A percentile compares a stretch with the other conserved stretches of the same genome.
Conservation (phyloP, 306 rosid species). For the Bauhinia variegata region DNA sequence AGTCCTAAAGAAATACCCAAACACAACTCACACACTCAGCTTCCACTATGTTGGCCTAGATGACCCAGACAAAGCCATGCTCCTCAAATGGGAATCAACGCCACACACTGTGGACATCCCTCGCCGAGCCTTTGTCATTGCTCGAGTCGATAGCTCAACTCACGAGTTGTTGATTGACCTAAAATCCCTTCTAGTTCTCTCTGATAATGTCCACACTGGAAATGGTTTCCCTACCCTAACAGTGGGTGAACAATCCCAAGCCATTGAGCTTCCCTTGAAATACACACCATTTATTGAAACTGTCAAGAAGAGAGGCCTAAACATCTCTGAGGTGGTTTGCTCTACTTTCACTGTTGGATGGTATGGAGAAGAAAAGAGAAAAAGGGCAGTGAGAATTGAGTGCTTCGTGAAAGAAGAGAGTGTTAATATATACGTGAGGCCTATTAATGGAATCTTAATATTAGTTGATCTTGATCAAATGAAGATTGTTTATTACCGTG, state of each 20-base stretch:
- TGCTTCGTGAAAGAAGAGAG: conserved; percentile 31
- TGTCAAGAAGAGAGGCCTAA: conserved; percentile 43
- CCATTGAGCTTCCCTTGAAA: conserved; percentile 24
- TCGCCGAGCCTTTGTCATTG: conserved; percentile 31
- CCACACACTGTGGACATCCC: neutral
- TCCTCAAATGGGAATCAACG: conserved; percentile 24
- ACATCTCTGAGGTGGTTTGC: conserved; percentile 49
- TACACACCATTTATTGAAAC: conserved; percentile 40
- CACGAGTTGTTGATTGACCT: conserved; percentile 37
- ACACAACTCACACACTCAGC: neutral
- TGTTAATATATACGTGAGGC: conserved; percentile 35
- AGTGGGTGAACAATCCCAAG: conserved; percentile 17
- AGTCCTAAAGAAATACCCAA: conserved; percentile 30
- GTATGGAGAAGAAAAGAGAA: conserved; percentile 32
- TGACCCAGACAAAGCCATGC: conserved; percentile 30
- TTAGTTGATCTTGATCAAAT: conserved; percentile 35
- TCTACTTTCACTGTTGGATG: conserved; percentile 40
- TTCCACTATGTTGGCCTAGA: conserved; percentile 47
- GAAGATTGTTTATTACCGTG: conserved; percentile 35
- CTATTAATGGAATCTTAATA: conserved; percentile 36
- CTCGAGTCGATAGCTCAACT: neutral
- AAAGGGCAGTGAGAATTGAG: conserved; percentile 33
- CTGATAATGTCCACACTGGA: conserved; percentile 33
- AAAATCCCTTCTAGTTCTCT: neutral
- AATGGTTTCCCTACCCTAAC: conserved; percentile 41